Evolutionary conservation across 768 basidiomycete species (phyloP), one percentile per base, ranked within the genome.

Genomic region (Tylopilus felleus): DNA sequence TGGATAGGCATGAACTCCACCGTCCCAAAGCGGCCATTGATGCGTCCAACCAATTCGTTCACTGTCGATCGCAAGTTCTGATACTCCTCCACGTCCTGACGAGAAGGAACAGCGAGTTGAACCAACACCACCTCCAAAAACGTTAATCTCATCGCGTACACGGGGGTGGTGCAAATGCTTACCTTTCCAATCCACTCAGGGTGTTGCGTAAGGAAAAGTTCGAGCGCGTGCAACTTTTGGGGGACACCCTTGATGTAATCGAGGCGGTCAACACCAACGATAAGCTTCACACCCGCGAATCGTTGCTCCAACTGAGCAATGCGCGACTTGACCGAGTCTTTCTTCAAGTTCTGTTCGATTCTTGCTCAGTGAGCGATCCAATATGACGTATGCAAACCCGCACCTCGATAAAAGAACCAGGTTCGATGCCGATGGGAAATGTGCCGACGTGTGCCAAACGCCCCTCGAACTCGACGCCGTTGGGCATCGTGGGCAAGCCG

Each of bases 211-310:
- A 99, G 80, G 82, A 99, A 99, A 40, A 96, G 82, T 67, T 99
- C 97, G 53, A 99, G 82, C 0, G 92, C 95, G 67, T 98, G 93
- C 45, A 99, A 74, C 73, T 99, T 99, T 71, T 99, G 97, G 2
- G 97, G 97, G 31, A 99, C 93, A 65, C 97, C 97, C 79, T 99
- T 99, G 85, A 99, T 98, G 74, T 99, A 99, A 70, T 99, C 97
- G 50, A 99, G 80, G 42, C 97, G 87, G 71, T 99, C 97, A 25
- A 99, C 97, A 47, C 97, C 97, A 59, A 98, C 93, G 68, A 99
- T 97, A 65, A 99, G 87, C 73, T 98, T 98, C 67, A 93, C 90
- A 44, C 90, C 96, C 42, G 86, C 82, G 72, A 98, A 99, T 45
- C 95, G 85, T 56, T 90, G 85, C 71, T 94, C 88, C 25, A 99